Conservation (phyloP, 495 filamentous ascomycete species). For the Penicillium salamii region DNA sequence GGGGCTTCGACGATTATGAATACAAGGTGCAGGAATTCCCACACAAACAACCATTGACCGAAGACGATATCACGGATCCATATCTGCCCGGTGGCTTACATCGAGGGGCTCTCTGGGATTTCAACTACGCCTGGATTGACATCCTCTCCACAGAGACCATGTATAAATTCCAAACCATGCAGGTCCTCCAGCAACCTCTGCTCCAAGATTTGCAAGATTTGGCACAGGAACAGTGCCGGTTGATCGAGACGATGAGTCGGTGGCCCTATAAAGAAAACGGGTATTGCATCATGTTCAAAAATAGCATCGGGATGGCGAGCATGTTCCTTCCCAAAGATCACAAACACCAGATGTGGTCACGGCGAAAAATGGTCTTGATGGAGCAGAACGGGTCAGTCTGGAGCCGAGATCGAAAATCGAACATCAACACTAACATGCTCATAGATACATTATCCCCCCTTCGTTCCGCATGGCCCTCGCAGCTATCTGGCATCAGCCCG, state of each 20-base stretch:
- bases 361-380: slow-evolving; percentile 72
- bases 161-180: slow-evolving; percentile 70
- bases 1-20: slow-evolving; percentile 55
- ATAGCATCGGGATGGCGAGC: slow-evolving; percentile 69
- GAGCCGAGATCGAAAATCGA: slow-evolving; percentile 9
- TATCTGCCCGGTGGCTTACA: slow-evolving; percentile 66
- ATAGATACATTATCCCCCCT: background rate
- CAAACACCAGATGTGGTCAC: slow-evolving; percentile 77
- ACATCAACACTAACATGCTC: too few relatives aligned
- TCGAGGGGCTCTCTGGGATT: slow-evolving; percentile 63
- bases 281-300: slow-evolving; percentile 67
- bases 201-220: slow-evolving; percentile 53
- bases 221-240: slow-evolving; percentile 67
- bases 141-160: slow-evolving; percentile 75
- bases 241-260: slow-evolving; percentile 72
- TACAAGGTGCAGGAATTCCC: slow-evolving; percentile 59
- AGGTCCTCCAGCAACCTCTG: slow-evolving; percentile 47
- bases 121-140: slow-evolving; percentile 74
- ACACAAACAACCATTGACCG: slow-evolving; percentile 44
- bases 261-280: slow-evolving; percentile 71
- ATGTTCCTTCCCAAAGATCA: slow-evolving; percentile 74
- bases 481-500: slow-evolving; percentile 64
- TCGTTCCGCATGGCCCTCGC: slow-evolving; percentile 80
- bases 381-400: slow-evolving; percentile 76
- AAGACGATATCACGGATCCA: slow-evolving; percentile 69